Evolutionary conservation across 2,329 filamentous ascomycete species (phyloP).

Genomic region (Orbilia blumenaviensis): DNA sequence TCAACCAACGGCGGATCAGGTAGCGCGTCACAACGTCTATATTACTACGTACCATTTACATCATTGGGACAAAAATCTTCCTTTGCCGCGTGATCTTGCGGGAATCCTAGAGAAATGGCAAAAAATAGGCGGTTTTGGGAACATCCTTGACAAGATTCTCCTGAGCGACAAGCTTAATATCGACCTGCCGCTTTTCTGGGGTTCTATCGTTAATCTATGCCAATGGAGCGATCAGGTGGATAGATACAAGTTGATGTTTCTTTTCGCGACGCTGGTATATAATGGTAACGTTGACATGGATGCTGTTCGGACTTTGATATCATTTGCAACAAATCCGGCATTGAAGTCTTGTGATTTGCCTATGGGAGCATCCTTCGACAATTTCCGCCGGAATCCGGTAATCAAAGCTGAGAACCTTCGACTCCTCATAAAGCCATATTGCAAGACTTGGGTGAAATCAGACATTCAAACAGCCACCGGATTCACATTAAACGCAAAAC

Average conservation of each 20-base stretch:
- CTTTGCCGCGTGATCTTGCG: constrained; percentile 17
- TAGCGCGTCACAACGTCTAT: constrained; percentile 15
- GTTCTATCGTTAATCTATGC: constrained; percentile 42
- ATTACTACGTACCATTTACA: constrained; percentile 7
- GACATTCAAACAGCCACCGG: constrained; percentile 56
- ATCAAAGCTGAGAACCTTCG: constrained; percentile 60
- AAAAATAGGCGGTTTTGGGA: constrained; percentile 34
- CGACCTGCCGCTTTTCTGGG: constrained; percentile 45
- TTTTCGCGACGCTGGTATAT: constrained; percentile 64
- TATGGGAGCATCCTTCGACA: constrained; percentile 59
- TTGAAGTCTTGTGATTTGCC: constrained; percentile 62
- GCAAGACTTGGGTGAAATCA: constrained; percentile 58
- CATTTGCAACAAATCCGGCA: constrained; percentile 62
- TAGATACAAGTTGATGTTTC: constrained; percentile 63
- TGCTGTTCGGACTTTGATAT: constrained; percentile 63
- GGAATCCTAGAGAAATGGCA: constrained; percentile 27
- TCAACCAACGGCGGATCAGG: not conserved
- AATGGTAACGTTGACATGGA: constrained; percentile 60
- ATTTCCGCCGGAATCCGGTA: constrained; percentile 60
- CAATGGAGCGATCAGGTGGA: constrained; percentile 55
- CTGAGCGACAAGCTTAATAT: constrained; percentile 33
- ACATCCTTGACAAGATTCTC: constrained; percentile 29
- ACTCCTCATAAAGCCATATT: constrained; percentile 59
- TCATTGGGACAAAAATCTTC: constrained; percentile 20
- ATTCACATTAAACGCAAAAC: constrained; percentile 58